Percentiles rank a stretch among this genome's conserved stretches.
These are phyloP conservation scores for Symbiodinium pilosum DNA, from an alignment of 73 alveolate species.

Conservation along the genomic window DNA sequence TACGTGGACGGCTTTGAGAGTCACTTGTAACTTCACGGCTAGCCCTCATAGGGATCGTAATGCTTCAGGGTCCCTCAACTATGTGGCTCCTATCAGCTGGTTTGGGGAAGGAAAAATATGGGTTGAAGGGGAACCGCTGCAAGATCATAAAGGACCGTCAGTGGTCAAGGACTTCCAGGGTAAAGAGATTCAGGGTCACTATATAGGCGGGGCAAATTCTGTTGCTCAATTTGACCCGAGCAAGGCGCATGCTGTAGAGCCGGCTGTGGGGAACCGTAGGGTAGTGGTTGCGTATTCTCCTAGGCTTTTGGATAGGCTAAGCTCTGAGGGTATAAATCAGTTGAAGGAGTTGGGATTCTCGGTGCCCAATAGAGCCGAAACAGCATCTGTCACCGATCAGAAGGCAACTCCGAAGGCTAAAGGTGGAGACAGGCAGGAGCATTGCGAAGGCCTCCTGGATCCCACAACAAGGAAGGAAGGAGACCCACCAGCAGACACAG, in stretches of 20 bases:
- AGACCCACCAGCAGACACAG: no score
- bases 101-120: neutral
- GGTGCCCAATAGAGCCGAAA: neutral
- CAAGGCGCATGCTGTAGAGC: neutral
- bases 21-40: neutral
- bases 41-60: neutral
- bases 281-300: neutral
- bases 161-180: neutral
- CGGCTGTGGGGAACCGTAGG: neutral
- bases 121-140: neutral
- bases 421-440: neutral
- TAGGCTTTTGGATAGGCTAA: neutral
- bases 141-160: neutral
- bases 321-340: neutral
- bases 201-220: neutral
- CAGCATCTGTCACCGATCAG: neutral
- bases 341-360: neutral
- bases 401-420: neutral
- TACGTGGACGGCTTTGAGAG: neutral
- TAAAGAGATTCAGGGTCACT: neutral
- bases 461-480: no score
- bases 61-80: neutral
- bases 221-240: neutral
- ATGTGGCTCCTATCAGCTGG: neutral
- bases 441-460: neutral